These are phyloP conservation scores for Triangularia verruculosa DNA, from an alignment of 2,329 filamentous ascomycete species.

Conservation along the genomic window DNA sequence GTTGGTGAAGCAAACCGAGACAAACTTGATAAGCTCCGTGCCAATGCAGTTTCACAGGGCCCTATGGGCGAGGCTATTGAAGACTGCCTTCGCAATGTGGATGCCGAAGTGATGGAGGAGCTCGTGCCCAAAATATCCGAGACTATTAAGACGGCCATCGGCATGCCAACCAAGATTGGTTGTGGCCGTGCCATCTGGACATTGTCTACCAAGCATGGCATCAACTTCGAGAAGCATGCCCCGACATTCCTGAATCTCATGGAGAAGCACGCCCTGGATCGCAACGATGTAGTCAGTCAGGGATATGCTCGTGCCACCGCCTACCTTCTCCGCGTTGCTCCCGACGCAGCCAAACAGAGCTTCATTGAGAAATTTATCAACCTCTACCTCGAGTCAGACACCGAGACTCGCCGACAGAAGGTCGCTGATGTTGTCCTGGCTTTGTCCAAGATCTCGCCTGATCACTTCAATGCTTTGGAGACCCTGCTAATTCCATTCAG, in stretches of 20 bases:
- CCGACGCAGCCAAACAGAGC: slow-evolving; percentile 46
- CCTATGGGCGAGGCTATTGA: slow-evolving; percentile 93
- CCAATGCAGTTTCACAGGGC: slow-evolving; percentile 76
- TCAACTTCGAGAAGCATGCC: slow-evolving; percentile 72
- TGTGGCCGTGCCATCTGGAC: slow-evolving; percentile 82
- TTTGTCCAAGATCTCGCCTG: slow-evolving; percentile 81
- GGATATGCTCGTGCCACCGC: slow-evolving; percentile 84
- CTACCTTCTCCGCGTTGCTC: slow-evolving; percentile 68
- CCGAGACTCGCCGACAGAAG: slow-evolving; percentile 70
- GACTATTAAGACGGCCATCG: slow-evolving; percentile 81
- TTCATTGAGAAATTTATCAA: slow-evolving; percentile 57
- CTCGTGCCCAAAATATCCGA: slow-evolving; percentile 70
- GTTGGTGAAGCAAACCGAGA: slow-evolving; percentile 83
- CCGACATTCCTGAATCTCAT: slow-evolving; percentile 73
- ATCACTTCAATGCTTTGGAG: slow-evolving; percentile 78
- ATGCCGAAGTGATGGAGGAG: slow-evolving; percentile 71
- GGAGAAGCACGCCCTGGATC: slow-evolving; percentile 79
- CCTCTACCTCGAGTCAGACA: slow-evolving; percentile 79
- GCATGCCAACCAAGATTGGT: slow-evolving; percentile 90
- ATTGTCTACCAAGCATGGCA: slow-evolving; percentile 74
- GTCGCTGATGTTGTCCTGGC: slow-evolving; percentile 80
- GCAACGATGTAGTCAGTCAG: slow-evolving; percentile 89
- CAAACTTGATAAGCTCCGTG: slow-evolving; percentile 82
- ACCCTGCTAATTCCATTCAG: slow-evolving; percentile 77
- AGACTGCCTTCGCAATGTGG: slow-evolving; percentile 78